phyloP scores from a whole-genome alignment of 805 yeast genomes.

The Hanseniaspora meyeri region DNA sequence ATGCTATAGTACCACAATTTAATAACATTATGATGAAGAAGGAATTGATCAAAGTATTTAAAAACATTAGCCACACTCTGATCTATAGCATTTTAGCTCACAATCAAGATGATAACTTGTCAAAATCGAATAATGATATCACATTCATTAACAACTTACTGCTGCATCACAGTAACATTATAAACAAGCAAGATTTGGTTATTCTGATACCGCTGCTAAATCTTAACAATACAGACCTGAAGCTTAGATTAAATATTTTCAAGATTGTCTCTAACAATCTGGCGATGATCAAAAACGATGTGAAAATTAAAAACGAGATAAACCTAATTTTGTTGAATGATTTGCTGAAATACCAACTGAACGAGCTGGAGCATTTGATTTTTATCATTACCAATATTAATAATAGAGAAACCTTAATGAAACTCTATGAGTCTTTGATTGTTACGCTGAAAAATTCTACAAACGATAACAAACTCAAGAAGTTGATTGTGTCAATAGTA shows the following conservation, averaged over 20 bases:
- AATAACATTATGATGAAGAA: background rate
- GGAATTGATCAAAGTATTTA: background rate
- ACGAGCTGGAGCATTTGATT: background rate
- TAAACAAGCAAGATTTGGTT: constrained; percentile 54
- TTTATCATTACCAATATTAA: background rate
- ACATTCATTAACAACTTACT: background rate
- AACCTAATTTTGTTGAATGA: background rate
- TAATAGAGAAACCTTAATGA: background rate
- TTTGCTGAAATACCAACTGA: background rate
- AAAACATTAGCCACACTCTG: background rate
- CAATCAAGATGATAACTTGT: background rate
- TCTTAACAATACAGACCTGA: constrained; percentile 28
- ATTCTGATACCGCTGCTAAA: constrained; percentile 54
- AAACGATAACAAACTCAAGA: background rate
- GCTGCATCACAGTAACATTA: constrained; percentile 28
- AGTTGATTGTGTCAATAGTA: background rate
- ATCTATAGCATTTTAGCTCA: background rate
- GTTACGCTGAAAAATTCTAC: background rate
- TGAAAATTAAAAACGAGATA: background rate
- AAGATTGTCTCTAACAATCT: constrained; percentile 26
- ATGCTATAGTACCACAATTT: background rate
- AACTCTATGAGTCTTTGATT: background rate
- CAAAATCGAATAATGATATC: background rate
- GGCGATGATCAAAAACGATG: background rate
- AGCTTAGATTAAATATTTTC: constrained; percentile 34